phyloP scores from a whole-genome alignment of 805 yeast species.

The Spencermartinsiella europaea region DNA sequence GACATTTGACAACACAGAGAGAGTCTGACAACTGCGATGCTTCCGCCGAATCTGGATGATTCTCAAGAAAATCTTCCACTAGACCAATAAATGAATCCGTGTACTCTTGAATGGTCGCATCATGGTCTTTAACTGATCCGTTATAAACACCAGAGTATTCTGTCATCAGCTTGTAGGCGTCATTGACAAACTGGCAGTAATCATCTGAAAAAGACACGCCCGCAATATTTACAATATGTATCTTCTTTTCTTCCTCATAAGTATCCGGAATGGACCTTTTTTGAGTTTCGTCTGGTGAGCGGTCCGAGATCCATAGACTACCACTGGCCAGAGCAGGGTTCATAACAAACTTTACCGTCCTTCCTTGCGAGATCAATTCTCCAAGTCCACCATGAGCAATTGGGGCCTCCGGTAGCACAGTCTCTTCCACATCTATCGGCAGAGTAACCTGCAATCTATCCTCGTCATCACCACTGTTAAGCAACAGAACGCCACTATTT shows the following conservation, averaged over 20 bases:
- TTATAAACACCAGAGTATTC: slow-evolving; percentile 7
- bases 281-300: neutral
- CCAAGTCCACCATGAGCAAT: slow-evolving; percentile 22
- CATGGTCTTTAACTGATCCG: neutral
- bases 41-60: slow-evolving; percentile 14
- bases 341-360: slow-evolving; percentile 26
- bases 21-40: slow-evolving; percentile 7
- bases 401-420: slow-evolving; percentile 23
- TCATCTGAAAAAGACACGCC: slow-evolving; percentile 6
- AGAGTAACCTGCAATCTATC: no score
- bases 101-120: neutral
- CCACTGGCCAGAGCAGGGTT: slow-evolving; percentile 23
- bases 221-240: slow-evolving; percentile 20
- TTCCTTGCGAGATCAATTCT: slow-evolving; percentile 18
- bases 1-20: slow-evolving; percentile 18
- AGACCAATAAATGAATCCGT: neutral
- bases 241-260: slow-evolving; percentile 16
- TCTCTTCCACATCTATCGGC: slow-evolving; percentile 1
- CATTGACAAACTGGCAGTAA: slow-evolving; percentile 16
- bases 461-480: no score
- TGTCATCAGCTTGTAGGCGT: slow-evolving; percentile 11
- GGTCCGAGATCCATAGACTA: slow-evolving; percentile 25
- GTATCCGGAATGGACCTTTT: neutral
- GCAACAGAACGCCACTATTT: no score
- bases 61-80: slow-evolving; percentile 1